Evolutionary conservation across 2,329 filamentous ascomycete species (phyloP).

Genomic region (Zymoseptoria crescenta): DNA sequence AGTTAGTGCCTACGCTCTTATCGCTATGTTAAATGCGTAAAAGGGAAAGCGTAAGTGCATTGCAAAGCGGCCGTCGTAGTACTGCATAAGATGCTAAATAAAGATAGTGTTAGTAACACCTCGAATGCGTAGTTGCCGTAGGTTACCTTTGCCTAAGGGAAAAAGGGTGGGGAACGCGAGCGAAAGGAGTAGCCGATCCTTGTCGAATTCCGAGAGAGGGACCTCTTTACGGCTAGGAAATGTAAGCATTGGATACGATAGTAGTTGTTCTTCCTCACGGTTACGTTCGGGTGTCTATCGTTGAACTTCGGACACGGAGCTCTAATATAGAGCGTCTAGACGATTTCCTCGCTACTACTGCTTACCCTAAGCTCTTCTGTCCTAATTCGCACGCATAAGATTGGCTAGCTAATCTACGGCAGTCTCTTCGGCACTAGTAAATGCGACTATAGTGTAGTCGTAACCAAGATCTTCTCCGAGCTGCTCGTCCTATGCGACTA

Average conservation of each 20-base stretch:
- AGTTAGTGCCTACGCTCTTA: too few species aligned
- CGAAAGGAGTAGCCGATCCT: not conserved
- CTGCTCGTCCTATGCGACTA: not conserved
- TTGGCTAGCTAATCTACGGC: not conserved
- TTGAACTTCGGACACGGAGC: not conserved
- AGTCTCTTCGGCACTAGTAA: not conserved
- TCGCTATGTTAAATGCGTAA: too few species aligned
- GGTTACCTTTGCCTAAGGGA: not conserved
- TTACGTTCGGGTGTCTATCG: not conserved
- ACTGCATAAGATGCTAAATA: too few species aligned
- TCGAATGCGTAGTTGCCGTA: not conserved
- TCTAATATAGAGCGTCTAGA: not conserved
- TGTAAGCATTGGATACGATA: not conserved
- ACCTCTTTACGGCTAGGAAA: not conserved
- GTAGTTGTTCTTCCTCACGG: not conserved
- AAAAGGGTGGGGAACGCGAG: not conserved
- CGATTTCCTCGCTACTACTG: not conserved
- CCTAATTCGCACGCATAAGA: not conserved
- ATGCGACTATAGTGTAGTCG: not conserved
- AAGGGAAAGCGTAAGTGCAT: too few species aligned
- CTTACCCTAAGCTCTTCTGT: not conserved
- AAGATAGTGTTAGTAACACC: not conserved
- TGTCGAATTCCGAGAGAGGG: not conserved
- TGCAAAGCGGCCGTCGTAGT: too few species aligned
- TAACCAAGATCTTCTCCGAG: not conserved